Conservation (phyloP, 352 stramenopile species). For the Blastocystis sp. region DNA sequence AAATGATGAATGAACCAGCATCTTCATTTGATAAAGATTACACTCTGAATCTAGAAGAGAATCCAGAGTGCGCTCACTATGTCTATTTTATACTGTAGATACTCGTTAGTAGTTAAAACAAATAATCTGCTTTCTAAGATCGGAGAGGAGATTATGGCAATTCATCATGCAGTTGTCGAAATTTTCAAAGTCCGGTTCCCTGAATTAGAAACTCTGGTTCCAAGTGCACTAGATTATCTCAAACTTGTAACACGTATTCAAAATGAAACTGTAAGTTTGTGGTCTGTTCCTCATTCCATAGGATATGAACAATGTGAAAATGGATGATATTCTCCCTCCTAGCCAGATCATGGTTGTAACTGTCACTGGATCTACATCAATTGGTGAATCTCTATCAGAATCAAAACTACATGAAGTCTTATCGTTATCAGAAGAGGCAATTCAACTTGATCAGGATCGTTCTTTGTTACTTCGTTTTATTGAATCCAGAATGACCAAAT, state of each 20-base stretch:
- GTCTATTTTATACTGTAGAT: conserved; percentile 72
- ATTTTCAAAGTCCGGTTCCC: conserved; percentile 88
- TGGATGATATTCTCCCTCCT: conserved; percentile 84
- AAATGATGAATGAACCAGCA: conserved; percentile 11
- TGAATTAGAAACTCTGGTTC: conserved; percentile 87
- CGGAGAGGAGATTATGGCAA: conserved; percentile 84
- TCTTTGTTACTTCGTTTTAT: conserved; percentile 84
- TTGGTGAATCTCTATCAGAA: conserved; percentile 77
- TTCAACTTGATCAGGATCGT: conserved; percentile 82
- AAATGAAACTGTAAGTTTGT: conserved; percentile 80
- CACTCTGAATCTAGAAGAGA: conserved; percentile 73
- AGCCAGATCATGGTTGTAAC: conserved; percentile 90
- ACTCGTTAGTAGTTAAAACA: conserved; percentile 81
- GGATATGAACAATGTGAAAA: conserved; percentile 84
- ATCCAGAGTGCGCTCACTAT: conserved; percentile 59
- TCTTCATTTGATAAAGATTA: neutral
- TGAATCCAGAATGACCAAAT: conserved; percentile 83
- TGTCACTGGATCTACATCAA: conserved; percentile 85
- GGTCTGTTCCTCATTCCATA: conserved; percentile 68
- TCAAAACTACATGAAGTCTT: conserved; percentile 79
- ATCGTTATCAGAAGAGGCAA: conserved; percentile 79
- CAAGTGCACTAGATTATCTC: conserved; percentile 85
- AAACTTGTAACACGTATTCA: conserved; percentile 84
- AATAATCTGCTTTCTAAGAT: conserved; percentile 87
- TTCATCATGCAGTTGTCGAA: conserved; percentile 85